Conservation (phyloP, 768 basidiomycete species). For the Serendipita sp. region DNA sequence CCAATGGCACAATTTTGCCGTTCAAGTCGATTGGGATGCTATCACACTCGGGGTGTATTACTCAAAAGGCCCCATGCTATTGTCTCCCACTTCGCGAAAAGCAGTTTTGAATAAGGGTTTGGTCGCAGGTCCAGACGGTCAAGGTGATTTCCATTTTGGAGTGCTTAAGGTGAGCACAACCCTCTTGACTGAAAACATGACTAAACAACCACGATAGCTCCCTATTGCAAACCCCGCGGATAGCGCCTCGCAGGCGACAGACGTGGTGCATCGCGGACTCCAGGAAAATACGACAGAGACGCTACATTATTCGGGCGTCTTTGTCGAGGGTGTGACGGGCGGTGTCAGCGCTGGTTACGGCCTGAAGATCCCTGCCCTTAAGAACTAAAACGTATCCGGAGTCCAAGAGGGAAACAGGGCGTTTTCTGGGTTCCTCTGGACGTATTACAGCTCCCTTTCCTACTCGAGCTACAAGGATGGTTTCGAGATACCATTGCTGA, state of each 20-base stretch:
- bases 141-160: conserved; percentile 13
- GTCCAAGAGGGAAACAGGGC: background rate
- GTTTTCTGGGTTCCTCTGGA: background rate
- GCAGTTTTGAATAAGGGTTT: conserved; percentile 6
- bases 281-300: conserved; percentile 31
- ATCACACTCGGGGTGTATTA: conserved; percentile 12
- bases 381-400: background rate
- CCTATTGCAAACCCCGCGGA: conserved; percentile 35
- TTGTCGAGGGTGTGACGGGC: conserved; percentile 15
- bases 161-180: conserved; percentile 11
- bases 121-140: conserved; percentile 11
- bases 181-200: background rate
- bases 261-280: conserved; percentile 42
- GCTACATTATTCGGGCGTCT: conserved; percentile 11
- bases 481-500: background rate
- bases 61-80: conserved; percentile 7
- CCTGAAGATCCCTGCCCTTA: conserved; percentile 6
- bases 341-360: conserved; percentile 25
- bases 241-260: conserved; percentile 28
- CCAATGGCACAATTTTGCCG: conserved; percentile 13
- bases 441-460: background rate
- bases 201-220: conserved; percentile 22
- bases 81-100: conserved; percentile 8
- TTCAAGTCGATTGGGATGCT: conserved; percentile 13
- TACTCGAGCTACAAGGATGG: background rate